Conservation (phyloP, 2,329 filamentous ascomycete species). For the Torrubiella hemipterigena region DNA sequence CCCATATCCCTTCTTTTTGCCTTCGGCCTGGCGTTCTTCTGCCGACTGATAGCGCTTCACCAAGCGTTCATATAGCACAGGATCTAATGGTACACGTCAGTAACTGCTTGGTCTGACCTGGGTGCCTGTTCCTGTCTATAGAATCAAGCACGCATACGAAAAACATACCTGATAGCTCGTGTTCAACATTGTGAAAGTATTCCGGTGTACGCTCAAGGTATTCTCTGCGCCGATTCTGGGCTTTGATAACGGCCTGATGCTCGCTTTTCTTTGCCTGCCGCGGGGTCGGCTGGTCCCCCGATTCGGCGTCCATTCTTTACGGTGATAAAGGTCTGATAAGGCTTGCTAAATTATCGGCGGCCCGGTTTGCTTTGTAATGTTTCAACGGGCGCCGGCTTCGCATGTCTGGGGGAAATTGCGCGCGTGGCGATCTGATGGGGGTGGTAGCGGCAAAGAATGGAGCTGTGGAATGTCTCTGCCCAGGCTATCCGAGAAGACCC, state of each 20-base stretch:
- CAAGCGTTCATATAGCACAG: conserved; percentile 69
- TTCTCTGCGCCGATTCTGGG: conserved; percentile 66
- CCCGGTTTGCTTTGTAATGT: no score
- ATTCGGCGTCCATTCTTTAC: no score
- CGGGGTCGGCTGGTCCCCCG: conserved; percentile 30
- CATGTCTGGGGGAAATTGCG: no score
- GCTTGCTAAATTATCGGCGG: no score
- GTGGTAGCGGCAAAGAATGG: no score
- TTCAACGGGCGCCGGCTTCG: no score
- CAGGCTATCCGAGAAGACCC: no score
- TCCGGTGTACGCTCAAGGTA: conserved; percentile 62
- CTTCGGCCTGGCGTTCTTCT: conserved; percentile 62
- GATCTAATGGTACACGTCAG: conserved; percentile 37
- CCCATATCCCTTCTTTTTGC: conserved; percentile 63
- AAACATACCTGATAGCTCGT: conserved; percentile 39
- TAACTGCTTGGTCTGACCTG: not conserved
- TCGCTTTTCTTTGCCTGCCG: conserved; percentile 29
- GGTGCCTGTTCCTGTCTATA: not conserved
- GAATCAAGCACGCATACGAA: no score
- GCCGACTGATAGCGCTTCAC: conserved; percentile 66
- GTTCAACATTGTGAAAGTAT: conserved; percentile 51
- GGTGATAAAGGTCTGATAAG: no score
- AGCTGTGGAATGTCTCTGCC: no score
- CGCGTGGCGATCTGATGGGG: no score
- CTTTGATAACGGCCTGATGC: conserved; percentile 34